Evolutionary conservation across 495 filamentous ascomycete genomes (phyloP), one percentile per base, ranked within the genome.

Genomic region (Trichoderma reesei): DNA sequence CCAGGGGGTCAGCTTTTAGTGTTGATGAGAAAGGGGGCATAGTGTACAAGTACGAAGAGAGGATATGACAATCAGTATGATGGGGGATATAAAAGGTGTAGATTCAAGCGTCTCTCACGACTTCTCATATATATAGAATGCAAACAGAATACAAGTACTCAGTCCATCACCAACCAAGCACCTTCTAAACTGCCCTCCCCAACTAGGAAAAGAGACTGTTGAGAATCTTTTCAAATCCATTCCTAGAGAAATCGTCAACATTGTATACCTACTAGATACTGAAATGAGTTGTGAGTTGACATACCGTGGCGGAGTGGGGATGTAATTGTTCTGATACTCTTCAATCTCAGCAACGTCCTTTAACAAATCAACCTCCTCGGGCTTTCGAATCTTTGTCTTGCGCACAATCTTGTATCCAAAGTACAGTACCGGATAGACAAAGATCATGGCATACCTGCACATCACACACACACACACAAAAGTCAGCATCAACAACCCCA

Each of bases 381-480:
- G 76, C 34, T 73, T 76, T 63, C 78, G 71, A 65, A 85, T 76
- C 54, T 77, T 82, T 0, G 89, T 89, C 66, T 76, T 80, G 65
- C 90, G 86, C 56, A 85, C 60, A 31, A 90, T 1, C 70, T 94
- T 94, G 85, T 86, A 94, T 20, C 79, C 78, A 39, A 91, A 41
- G 63, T 82, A 92, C 0, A 93, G 74, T 1, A 88, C 63, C 0
- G 88, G 88, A 65, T 84, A 86, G 20, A 89, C 70, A 6, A 75
- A 79, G 37, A 90, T 83, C 84, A 89, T 90, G 11, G 83, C 83
- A 68, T 90, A 85, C 18, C 74, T 78, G 60, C 11, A n/a, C n/a
- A n/a, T n/a, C n/a, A n/a, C n/a, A n/a, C n/a, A n/a, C n/a, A n/a
- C n/a, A n/a, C n/a, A n/a, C n/a, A n/a, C n/a, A n/a, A n/a, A n/a